These are phyloP conservation scores for Russula dissimulans DNA, from an alignment of 768 basidiomycete species.

Conservation along the genomic window DNA sequence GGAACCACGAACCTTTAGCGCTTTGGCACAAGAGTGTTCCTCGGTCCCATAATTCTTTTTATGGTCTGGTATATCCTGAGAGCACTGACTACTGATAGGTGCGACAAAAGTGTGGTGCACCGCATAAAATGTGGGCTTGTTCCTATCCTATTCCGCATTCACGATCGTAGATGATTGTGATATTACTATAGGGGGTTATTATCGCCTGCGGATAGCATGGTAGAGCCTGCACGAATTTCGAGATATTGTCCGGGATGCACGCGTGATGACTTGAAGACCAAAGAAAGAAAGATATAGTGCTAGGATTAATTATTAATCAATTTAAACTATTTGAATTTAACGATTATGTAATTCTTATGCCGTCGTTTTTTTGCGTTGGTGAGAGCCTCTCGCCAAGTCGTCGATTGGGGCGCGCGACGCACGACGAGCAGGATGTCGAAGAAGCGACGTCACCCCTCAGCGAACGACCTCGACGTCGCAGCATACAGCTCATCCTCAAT, in stretches of 20 bases:
- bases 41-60: not conserved
- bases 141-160: not conserved
- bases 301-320: no score
- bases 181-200: no score
- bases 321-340: no score
- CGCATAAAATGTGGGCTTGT: not conserved
- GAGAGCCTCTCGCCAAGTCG: no score
- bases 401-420: not conserved
- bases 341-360: no score
- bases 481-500: not conserved
- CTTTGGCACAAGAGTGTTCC: not conserved
- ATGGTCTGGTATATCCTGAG: not conserved
- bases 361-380: no score
- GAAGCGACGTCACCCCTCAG: not conserved
- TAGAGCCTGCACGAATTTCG: no score
- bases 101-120: not conserved
- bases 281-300: no score
- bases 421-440: not conserved
- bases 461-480: not conserved
- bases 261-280: no score
- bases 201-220: no score
- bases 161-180: no score
- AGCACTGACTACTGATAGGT: not conserved
- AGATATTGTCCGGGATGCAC: no score
- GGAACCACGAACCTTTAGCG: not conserved